Evolutionary conservation across 1,284 basidiomycete genomes (phyloP).

Genomic region (Microstroma glucosiphilum): DNA sequence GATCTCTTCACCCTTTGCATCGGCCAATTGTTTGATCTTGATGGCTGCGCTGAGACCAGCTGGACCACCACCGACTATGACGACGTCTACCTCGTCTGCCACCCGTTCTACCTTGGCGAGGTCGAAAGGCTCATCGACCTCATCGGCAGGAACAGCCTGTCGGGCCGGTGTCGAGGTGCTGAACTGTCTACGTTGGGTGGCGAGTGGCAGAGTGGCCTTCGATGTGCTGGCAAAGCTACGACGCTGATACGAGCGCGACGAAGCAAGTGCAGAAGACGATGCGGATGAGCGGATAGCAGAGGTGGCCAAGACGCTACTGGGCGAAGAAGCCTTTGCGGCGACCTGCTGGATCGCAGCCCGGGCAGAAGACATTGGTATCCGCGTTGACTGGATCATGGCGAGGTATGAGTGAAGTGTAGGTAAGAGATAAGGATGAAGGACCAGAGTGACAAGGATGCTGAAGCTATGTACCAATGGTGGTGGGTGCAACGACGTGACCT

Average conservation of each 20-base stretch:
- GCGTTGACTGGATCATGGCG: too few species aligned
- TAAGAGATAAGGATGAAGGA: not conserved
- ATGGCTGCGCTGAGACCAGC: conserved; percentile 96
- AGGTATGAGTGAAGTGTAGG: too few species aligned
- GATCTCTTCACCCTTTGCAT: conserved; percentile 68
- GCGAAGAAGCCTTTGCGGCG: too few species aligned
- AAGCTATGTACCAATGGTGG: too few species aligned
- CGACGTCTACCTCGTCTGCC: conserved; percentile 76
- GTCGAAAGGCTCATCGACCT: conserved; percentile 43
- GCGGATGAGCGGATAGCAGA: conserved; percentile 19
- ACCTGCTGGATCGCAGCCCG: too few species aligned
- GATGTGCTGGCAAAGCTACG: not conserved
- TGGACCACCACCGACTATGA: conserved; percentile 92
- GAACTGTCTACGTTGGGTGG: conserved; percentile 16
- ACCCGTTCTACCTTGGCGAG: conserved; percentile 46
- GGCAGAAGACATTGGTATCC: too few species aligned
- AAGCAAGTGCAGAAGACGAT: conserved; percentile 18
- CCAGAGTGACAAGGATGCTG: conserved; percentile 11
- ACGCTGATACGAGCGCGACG: not conserved
- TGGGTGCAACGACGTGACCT: too few species aligned
- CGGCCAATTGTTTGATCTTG: conserved; percentile 84
- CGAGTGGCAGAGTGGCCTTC: conserved; percentile 7
- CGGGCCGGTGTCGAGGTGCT: conserved; percentile 19
- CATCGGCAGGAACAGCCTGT: conserved; percentile 30
- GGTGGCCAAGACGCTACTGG: too few species aligned